Conservation (phyloP, 2,329 filamentous ascomycete species). For the Cladophialophora chaetospira region DNA sequence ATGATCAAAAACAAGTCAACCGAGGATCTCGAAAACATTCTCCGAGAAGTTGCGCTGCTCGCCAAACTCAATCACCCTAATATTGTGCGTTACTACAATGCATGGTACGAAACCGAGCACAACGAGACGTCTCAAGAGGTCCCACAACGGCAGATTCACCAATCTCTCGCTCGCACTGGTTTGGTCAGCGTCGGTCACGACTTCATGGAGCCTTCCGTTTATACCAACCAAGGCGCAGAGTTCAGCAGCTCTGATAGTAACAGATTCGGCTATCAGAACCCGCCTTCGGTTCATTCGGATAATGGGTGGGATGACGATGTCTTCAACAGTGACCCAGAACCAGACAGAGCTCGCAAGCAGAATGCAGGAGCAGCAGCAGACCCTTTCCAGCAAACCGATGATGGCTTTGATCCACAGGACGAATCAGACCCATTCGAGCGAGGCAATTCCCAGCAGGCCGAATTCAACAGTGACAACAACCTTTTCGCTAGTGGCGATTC, state of each 20-base stretch:
- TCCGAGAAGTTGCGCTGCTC: slow-evolving; percentile 84
- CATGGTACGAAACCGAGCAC: slow-evolving; percentile 72
- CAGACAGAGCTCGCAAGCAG: slow-evolving; percentile 8
- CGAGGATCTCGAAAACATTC: slow-evolving; percentile 60
- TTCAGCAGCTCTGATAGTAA: slow-evolving; percentile 65
- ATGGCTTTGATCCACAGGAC: slow-evolving; percentile 16
- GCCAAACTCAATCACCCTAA: slow-evolving; percentile 91
- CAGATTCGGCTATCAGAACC: slow-evolving; percentile 32
- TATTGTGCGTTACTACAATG: slow-evolving; percentile 88
- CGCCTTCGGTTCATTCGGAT: slow-evolving; percentile 39
- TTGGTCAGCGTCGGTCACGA: slow-evolving; percentile 66
- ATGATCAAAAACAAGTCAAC: slow-evolving; percentile 86
- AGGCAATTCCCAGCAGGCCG: background rate
- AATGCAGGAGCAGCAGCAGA: slow-evolving; percentile 14
- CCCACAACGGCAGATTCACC: slow-evolving; percentile 3
- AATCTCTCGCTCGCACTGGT: slow-evolving; percentile 15
- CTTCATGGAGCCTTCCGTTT: slow-evolving; percentile 85
- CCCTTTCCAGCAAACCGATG: no score
- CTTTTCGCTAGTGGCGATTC: slow-evolving; percentile 20
- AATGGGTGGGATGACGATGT: slow-evolving; percentile 51
- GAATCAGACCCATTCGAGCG: slow-evolving; percentile 16
- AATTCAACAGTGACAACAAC: background rate
- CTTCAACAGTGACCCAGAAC: slow-evolving; percentile 31
- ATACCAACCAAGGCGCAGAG: slow-evolving; percentile 65
- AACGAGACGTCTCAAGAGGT: slow-evolving; percentile 15